Conservation (phyloP, 177 flowering plant species). For the Telopea speciosissima region DNA sequence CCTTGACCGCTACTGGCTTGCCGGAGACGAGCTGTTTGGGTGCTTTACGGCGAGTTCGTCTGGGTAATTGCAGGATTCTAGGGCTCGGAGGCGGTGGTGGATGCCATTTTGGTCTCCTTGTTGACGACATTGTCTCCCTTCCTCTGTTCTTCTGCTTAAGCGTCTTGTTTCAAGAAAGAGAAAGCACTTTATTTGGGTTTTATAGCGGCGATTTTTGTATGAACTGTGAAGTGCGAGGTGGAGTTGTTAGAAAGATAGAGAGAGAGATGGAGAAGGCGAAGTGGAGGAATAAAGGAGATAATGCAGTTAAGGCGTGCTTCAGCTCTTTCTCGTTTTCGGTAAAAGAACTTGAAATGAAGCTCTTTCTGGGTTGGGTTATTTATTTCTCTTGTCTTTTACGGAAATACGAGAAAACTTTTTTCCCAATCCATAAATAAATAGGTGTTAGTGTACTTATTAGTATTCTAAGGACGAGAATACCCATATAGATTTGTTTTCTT, state of each 20-base stretch:
- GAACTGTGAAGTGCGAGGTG: too few species aligned
- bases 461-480: not conserved
- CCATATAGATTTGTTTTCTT: not conserved
- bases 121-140: constrained; percentile 18
- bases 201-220: too few species aligned
- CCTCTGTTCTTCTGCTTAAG: not conserved
- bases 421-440: too few species aligned
- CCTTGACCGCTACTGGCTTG: constrained; percentile 8
- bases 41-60: constrained; percentile 37
- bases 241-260: too few species aligned
- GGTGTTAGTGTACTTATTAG: not conserved
- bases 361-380: not conserved
- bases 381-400: not conserved
- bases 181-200: not conserved
- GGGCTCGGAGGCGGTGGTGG: constrained; percentile 64
- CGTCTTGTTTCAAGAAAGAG: not conserved
- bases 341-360: not conserved
- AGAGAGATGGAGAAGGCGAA: too few species aligned
- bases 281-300: too few species aligned
- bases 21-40: constrained; percentile 11
- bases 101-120: constrained; percentile 55
- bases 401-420: too few species aligned
- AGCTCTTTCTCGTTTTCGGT: not conserved
- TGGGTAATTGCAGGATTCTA: constrained; percentile 60
- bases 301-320: not conserved